Conservation (phyloP, 1,284 basidiomycete species). For the Fistulina hepatica region DNA sequence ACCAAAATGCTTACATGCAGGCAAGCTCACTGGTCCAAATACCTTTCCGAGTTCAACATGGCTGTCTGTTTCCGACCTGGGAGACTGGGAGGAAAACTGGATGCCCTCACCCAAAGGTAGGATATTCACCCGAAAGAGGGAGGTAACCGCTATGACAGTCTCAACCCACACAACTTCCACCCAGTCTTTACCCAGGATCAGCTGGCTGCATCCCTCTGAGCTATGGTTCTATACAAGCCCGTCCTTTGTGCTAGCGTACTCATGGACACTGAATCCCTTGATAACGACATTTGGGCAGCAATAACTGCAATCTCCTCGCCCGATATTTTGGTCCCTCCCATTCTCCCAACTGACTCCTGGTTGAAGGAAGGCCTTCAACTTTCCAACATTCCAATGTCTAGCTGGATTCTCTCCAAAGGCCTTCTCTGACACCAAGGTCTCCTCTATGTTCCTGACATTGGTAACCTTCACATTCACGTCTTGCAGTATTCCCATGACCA, state of each 20-base stretch:
- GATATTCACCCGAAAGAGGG: slow-evolving; percentile 17
- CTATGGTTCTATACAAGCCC: slow-evolving; percentile 9
- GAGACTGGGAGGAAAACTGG: slow-evolving; percentile 17
- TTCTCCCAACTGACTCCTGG: no score
- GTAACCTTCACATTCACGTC: no score
- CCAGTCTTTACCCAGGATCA: slow-evolving; percentile 19
- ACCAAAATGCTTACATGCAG: not conserved
- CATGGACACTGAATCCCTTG: slow-evolving; percentile 9
- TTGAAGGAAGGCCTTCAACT: no score
- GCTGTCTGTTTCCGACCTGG: slow-evolving; percentile 17
- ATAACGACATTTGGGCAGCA: slow-evolving; percentile 5
- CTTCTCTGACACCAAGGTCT: slow-evolving; percentile 9
- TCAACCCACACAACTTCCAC: slow-evolving; percentile 21
- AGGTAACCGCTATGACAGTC: slow-evolving; percentile 16
- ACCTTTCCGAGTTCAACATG: slow-evolving; percentile 8
- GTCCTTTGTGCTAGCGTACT: slow-evolving; percentile 11
- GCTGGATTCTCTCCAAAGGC: slow-evolving; percentile 5
- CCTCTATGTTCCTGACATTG: slow-evolving; percentile 18
- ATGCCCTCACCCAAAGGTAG: slow-evolving; percentile 20
- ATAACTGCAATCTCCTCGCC: no score
- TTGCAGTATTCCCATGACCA: slow-evolving; percentile 11
- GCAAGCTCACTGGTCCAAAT: slow-evolving; percentile 6
- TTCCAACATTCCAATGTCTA: no score
- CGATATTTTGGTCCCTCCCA: no score
- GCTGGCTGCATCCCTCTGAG: slow-evolving; percentile 12